These are phyloP conservation scores for Phaseolus lunatus DNA, from an alignment of 306 rosid genomes.

Conservation along the genomic window DNA sequence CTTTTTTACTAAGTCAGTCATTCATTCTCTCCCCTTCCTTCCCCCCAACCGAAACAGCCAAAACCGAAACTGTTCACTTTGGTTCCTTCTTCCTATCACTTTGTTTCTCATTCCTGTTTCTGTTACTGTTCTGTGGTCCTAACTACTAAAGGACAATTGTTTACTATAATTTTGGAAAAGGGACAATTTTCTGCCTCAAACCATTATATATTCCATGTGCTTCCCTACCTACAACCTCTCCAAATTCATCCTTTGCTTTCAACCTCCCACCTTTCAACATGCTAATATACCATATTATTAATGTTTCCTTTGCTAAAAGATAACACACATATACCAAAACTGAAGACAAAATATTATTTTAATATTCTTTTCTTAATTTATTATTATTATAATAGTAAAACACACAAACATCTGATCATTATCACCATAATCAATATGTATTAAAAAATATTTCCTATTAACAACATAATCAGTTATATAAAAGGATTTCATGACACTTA, in stretches of 20 bases:
- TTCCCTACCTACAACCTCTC: not conserved
- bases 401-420: too few relatives aligned
- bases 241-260: not conserved
- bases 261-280: not conserved
- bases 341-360: too few relatives aligned
- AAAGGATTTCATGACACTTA: too few relatives aligned
- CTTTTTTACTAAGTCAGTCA: conserved; percentile 40
- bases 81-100: conserved; percentile 48
- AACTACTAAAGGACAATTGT: conserved; percentile 39
- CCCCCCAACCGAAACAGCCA: conserved; percentile 50
- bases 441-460: too few relatives aligned
- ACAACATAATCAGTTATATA: too few relatives aligned
- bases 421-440: too few relatives aligned
- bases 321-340: too few relatives aligned
- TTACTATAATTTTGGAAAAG: conserved; percentile 36
- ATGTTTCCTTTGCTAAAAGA: not conserved
- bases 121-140: conserved; percentile 59
- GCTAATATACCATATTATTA: not conserved
- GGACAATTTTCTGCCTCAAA: conserved; percentile 39
- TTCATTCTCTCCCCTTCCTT: conserved; percentile 20
- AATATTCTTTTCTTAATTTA: too few relatives aligned
- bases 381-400: too few relatives aligned
- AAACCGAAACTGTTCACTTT: conserved; percentile 62
- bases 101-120: conserved; percentile 49
- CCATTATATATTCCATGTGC: conserved; percentile 30